A percentile compares a stretch with the other conserved stretches of the same genome.
phyloP scores from a whole-genome alignment of 2,329 filamentous ascomycete genomes.

The Diplodia sapinea region DNA sequence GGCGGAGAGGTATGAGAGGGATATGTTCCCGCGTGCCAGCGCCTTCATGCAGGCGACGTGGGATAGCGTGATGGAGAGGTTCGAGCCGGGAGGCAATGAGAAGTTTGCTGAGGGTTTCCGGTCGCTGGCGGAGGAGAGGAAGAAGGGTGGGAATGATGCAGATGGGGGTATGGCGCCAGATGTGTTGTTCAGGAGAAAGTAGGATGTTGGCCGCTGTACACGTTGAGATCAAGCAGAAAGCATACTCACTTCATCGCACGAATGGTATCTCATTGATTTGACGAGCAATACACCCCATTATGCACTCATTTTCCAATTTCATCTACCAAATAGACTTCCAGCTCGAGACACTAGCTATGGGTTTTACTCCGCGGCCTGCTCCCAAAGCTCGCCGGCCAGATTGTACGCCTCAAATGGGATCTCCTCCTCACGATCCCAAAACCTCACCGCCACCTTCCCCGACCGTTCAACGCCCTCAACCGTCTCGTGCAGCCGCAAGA shows the following conservation, averaged over 20 bases:
- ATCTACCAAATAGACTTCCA: not conserved
- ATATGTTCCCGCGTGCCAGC: conserved; percentile 37
- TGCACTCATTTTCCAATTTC: not conserved
- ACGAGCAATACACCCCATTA: too few species aligned
- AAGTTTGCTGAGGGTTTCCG: conserved; percentile 50
- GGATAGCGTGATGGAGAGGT: conserved; percentile 14
- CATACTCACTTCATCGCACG: too few species aligned
- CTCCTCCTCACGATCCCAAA: not conserved
- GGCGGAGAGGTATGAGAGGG: conserved; percentile 36
- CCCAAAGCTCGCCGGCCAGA: not conserved
- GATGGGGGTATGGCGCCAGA: not conserved
- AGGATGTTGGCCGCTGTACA: not conserved
- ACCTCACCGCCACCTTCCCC: not conserved
- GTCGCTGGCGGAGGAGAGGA: conserved; percentile 18
- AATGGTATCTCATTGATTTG: too few species aligned
- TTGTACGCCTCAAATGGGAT: not conserved
- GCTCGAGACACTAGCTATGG: too few species aligned
- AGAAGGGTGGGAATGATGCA: conserved; percentile 31
- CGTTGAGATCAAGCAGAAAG: too few species aligned
- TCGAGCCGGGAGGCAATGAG: conserved; percentile 33
- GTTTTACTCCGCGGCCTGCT: not conserved
- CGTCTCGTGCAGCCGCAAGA: not conserved
- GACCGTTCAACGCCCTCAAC: not conserved
- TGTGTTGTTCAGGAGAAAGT: not conserved
- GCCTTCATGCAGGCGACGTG: conserved; percentile 44